Base-by-base conservation (phyloP, 129 eudicot genomes). In the Centrapalus pauciflorus region DNA sequence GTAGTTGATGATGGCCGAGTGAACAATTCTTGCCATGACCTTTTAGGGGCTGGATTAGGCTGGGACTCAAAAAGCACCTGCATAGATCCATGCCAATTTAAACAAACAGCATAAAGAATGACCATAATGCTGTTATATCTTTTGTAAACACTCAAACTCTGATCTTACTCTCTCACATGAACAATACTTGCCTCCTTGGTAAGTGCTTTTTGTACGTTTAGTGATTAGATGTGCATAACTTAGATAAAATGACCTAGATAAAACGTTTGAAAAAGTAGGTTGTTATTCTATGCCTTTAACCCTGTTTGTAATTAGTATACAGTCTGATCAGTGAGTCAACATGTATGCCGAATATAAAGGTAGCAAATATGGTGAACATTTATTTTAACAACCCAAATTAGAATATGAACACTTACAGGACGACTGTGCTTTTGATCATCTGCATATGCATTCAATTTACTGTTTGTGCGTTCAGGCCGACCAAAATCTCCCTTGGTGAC, bases 1-100 rank as follows among this genome's bases (percentile, higher is more conserved):
- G 83, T 17, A 75, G 64, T 58, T 78, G 86, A 20, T 67, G 87
- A 52, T 24, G 95, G 75, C 13, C 84, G 86, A 50, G 88, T 80
- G 75, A 90, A 90, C 55, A 90, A 63, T 55, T 90, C 96, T 20
- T 87, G 93, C 97, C 97, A 90, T 65, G 97, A 87, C 45, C 81
- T 90, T 75, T 88, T 88, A 5, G 96, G 97, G 50, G 90, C 84
- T 27, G 90, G 70, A 61, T 65, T 21, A 21, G 84, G 96, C 60
- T 84, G 94, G 34, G 89, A 72, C 70, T 90, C 96, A 70, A 73
- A 49, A 66, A 75, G 63, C 28, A 69, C 87, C 97, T 90, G 93
- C 70, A 75, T 1, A 66, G 61, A 56, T 14, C 51, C 51, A 41
- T 41, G 23, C 19, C n/a, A 27, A 35, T 26, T 19, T 41, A 55